These are phyloP conservation scores for Aspergillus biplanus DNA, from an alignment of 495 filamentous ascomycete species.

Conservation along the genomic window DNA sequence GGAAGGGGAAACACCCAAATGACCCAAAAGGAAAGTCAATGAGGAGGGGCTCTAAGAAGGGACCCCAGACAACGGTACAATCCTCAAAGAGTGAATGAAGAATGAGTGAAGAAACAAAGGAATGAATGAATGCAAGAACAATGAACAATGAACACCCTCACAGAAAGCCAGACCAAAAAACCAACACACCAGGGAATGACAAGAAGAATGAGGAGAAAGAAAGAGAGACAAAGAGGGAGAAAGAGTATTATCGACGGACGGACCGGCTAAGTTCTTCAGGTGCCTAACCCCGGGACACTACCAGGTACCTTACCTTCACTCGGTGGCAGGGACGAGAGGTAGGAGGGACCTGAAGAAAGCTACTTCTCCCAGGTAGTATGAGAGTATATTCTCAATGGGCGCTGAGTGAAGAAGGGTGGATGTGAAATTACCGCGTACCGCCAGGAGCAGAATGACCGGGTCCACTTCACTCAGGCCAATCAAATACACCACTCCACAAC, in stretches of 20 bases:
- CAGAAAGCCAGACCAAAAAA: slow-evolving; percentile 20
- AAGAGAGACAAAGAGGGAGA: slow-evolving; percentile 11
- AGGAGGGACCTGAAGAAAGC: too few relatives aligned
- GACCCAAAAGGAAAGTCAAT: slow-evolving; percentile 14
- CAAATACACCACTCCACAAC: background rate
- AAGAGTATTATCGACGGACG: background rate
- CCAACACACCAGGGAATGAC: slow-evolving; percentile 11
- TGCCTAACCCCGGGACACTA: background rate
- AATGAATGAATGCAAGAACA: slow-evolving; percentile 22
- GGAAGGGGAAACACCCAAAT: background rate
- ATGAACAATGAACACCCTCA: slow-evolving; percentile 7
- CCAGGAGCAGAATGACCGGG: slow-evolving; percentile 14
- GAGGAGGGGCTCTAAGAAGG: background rate
- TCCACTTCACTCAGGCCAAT: slow-evolving; percentile 12
- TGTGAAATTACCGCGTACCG: slow-evolving; percentile 17
- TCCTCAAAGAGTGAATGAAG: slow-evolving; percentile 6
- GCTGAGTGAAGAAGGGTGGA: background rate
- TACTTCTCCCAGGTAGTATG: too few relatives aligned
- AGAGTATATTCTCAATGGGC: too few relatives aligned
- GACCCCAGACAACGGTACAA: background rate
- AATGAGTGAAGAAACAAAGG: slow-evolving; percentile 17
- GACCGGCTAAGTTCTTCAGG: background rate
- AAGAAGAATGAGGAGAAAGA: slow-evolving; percentile 15
- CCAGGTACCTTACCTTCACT: too few relatives aligned
- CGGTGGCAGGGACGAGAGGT: too few relatives aligned